Base-by-base conservation (phyloP, 2,329 filamentous ascomycete genomes). In the Fusarium napiforme region DNA sequence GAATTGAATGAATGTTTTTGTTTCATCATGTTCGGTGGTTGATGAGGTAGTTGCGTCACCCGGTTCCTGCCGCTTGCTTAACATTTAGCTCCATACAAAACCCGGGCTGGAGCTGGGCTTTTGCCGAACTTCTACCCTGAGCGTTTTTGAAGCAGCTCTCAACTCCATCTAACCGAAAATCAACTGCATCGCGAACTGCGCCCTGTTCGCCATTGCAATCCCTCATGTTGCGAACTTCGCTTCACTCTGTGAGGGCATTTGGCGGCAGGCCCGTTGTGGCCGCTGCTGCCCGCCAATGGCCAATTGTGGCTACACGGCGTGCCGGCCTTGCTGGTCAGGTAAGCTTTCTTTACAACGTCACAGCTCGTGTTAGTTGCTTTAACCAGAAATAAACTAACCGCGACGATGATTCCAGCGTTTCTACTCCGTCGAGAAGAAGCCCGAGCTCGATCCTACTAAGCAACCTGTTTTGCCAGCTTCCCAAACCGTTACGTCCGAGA, bases 201-300 rank as follows among this genome's bases (percentile, higher is more conserved):
- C 78, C 79, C 68, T 77, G 80, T 79, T 80, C 81, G 84, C 82
- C 82, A 83, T 83, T 81, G 81, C 82, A 86, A 85, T 85, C 84
- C 84, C 85, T 86, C 86, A 92, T 92, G 90, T 87, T 92, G 88
- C 90, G 90, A 86, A 89, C 88, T 83, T 91, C 90, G 83, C 84
- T 92, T 85, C 89, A 87, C 85, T 90, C 90, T 82, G 87, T 87
- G 81, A 89, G 86, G 86, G 85, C 86, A 79, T 83, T 90, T 81
- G 85, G 87, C 84, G 84, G 84, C 82, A 87, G 85, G 84, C 85
- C 88, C 79, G 78, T 84, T 81, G 84, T 84, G 82, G 85, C 87
- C 78, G 83, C 84, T 80, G 84, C 84, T 77, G 83, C 84, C 82
- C 88, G 86, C 81, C 89, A 90, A 90, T 91, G 88, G 89, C 87